Conservation (phyloP, 345 rosid species). For the Eucalyptus pauciflora region DNA sequence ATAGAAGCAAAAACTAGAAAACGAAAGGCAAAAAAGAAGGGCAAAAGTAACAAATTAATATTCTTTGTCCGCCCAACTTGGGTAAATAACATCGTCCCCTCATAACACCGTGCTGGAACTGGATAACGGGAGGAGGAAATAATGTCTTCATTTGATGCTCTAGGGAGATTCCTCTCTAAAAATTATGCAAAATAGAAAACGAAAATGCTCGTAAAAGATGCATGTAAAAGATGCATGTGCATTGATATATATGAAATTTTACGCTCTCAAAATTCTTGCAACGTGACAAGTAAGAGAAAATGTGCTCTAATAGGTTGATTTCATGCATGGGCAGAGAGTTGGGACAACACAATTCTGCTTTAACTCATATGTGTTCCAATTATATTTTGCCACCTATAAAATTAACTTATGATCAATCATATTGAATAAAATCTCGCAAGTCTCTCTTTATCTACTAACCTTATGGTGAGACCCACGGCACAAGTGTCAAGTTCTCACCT, state of each 20-base stretch:
- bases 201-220: no score
- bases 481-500: neutral
- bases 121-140: constrained; percentile 24
- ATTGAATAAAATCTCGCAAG: neutral
- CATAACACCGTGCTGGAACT: neutral
- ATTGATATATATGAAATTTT: neutral
- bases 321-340: neutral
- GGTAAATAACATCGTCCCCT: constrained; percentile 25
- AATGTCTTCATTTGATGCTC: constrained; percentile 15
- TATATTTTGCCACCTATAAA: neutral
- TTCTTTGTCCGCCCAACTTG: neutral
- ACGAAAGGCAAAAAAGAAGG: neutral
- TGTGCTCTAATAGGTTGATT: neutral
- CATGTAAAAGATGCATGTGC: neutral
- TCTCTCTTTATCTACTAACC: neutral
- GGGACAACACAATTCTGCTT: neutral
- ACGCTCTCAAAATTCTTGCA: neutral
- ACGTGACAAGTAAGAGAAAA: neutral
- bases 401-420: neutral
- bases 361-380: neutral
- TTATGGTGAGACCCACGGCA: neutral
- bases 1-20: neutral
- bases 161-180: neutral
- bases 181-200: neutral
- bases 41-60: neutral